Base-by-base conservation (phyloP, 805 yeast species). In the Ogataea kodamae region DNA sequence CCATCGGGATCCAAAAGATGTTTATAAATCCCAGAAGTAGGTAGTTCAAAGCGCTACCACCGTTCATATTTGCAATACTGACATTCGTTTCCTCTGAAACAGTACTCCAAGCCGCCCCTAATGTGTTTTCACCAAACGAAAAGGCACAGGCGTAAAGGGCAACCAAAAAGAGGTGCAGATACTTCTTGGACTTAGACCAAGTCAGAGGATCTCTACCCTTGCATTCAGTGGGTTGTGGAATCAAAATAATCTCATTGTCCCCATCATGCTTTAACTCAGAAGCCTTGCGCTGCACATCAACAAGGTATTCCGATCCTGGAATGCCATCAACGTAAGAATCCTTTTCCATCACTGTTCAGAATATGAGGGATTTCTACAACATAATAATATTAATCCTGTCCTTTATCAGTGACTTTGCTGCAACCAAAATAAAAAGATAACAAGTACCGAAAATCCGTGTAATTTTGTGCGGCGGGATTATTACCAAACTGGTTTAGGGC, bases 181-280 rank as follows among this genome's bases (percentile, higher is more conserved):
- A 42, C 28, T 42, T 42, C 37, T 42, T 42, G 18, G 31, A 11
- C 9, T 22, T 25, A 5, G 29, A n/a, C 47, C 47, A 42, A 6
- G 39, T 37, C 7, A 42, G 26, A n/a, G 47, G 43, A 28, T 42
- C 47, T n/a, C 39, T 18, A 5, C 45, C 37, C 4, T 22, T 23
- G 20, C 45, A 42, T 7, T 29, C 28, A 14, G 47, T 37, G 9
- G 47, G 47, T 19, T 40, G 37, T n/a, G 47, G 45, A 37, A 42
- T 40, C 18, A 40, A 19, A 24, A 40, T 37, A 25, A 22, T 12
- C n/a, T n/a, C n/a, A n/a, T n/a, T n/a, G n/a, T n/a, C n/a, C n/a
- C n/a, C n/a, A n/a, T n/a, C n/a, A n/a, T n/a, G n/a, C n/a, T n/a
- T n/a, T n/a, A n/a, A n/a, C n/a, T 19, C 21, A 19, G 21, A 19